Conservation (phyloP, 768 basidiomycete genomes). For the Phaeotremella fagi region DNA sequence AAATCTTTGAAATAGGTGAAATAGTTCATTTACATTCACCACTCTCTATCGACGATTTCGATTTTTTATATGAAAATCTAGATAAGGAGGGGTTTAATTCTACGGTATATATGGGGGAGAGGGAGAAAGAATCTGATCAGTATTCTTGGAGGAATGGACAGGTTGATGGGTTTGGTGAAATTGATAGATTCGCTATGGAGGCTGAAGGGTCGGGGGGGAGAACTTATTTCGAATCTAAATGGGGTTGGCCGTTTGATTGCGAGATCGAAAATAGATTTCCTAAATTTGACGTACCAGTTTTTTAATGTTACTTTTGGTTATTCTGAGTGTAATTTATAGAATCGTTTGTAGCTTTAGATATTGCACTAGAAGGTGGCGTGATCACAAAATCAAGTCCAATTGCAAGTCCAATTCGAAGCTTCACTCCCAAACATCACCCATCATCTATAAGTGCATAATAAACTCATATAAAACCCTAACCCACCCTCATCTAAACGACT, state of each 20-base stretch:
- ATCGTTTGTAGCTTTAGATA: too few species aligned
- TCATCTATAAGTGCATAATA: too few species aligned
- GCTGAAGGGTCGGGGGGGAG: conserved; percentile 5
- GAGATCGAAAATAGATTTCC: conserved; percentile 9
- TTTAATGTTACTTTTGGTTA: too few species aligned
- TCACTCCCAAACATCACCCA: too few species aligned
- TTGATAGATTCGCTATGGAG: not conserved
- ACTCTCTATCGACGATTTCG: not conserved
- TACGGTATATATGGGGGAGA: not conserved
- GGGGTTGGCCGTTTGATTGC: conserved; percentile 4
- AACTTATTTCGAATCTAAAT: conserved; percentile 8
- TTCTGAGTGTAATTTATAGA: too few species aligned
- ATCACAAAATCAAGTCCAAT: too few species aligned
- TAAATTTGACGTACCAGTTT: conserved; percentile 2
- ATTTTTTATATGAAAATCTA: not conserved
- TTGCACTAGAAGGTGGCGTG: too few species aligned
- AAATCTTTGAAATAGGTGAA: not conserved
- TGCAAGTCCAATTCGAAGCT: too few species aligned
- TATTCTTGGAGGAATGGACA: conserved; percentile 1
- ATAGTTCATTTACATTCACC: conserved; percentile 3
- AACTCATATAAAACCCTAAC: not conserved
- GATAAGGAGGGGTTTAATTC: too few species aligned
- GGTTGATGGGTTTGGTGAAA: not conserved
- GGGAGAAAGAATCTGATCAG: conserved; percentile 1
- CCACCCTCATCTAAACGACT: conserved; percentile 3